Conservation (phyloP, 2,329 filamentous ascomycete species). For the Emergomyces pasteurianus region DNA sequence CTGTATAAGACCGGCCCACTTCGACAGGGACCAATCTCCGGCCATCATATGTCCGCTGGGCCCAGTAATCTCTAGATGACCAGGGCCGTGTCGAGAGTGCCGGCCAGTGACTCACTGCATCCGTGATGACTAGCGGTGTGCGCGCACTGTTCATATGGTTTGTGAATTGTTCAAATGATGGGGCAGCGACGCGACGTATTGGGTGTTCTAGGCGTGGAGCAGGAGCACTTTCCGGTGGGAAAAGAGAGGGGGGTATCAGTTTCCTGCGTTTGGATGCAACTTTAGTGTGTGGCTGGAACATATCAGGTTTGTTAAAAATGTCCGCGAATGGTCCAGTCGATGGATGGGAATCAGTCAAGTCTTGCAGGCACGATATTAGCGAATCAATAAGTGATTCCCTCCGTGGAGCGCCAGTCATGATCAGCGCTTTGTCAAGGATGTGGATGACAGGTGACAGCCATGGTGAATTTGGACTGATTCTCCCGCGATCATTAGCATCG, state of each 20-base stretch:
- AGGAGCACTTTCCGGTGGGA: constrained; percentile 22
- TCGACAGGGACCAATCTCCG: constrained; percentile 75
- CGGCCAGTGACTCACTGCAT: constrained; percentile 60
- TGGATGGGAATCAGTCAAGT: constrained; percentile 7
- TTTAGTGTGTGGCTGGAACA: constrained; percentile 3
- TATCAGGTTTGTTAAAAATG: not conserved
- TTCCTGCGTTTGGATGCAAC: constrained; percentile 21
- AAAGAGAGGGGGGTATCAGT: constrained; percentile 17
- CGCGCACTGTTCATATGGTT: constrained; percentile 40
- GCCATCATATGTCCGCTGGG: constrained; percentile 61
- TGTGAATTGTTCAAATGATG: constrained; percentile 50
- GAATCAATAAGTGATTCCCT: constrained; percentile 37
- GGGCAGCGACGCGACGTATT: constrained; percentile 30
- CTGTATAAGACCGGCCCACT: constrained; percentile 75
- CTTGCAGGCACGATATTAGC: constrained; percentile 24
- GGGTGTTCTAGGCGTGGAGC: constrained; percentile 24
- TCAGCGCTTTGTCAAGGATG: constrained; percentile 62
- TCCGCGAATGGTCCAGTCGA: constrained; percentile 4
- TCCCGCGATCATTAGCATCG: constrained; percentile 5
- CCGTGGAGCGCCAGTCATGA: constrained; percentile 56
- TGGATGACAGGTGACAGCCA: constrained; percentile 50
- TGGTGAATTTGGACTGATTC: constrained; percentile 15
- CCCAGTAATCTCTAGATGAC: constrained; percentile 61
- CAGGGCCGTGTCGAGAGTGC: constrained; percentile 58
- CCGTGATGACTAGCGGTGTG: constrained; percentile 57